A percentile compares a stretch with the other conserved stretches of the same genome.
Evolutionary conservation across 2,329 filamentous ascomycete genomes (phyloP).

Genomic region (Aspergillus sp.): DNA sequence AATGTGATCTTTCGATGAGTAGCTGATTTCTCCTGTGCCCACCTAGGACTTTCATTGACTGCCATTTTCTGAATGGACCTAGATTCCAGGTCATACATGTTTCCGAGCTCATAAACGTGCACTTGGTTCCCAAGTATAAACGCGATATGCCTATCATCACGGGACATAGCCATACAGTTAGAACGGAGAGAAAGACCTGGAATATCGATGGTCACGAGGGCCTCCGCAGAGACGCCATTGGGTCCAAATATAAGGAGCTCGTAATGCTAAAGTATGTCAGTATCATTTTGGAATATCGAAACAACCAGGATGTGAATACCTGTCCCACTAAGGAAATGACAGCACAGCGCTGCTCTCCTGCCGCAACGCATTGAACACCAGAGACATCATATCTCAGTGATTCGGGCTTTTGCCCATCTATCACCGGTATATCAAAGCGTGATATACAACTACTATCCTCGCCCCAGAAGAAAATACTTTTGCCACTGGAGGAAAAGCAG

Average conservation of each 20-base stretch:
- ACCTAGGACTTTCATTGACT: conserved; percentile 5
- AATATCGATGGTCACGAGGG: conserved; percentile 22
- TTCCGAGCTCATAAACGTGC: conserved; percentile 14
- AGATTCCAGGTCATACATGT: conserved; percentile 12
- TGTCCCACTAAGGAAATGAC: conserved; percentile 20
- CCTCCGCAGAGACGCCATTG: conserved; percentile 14
- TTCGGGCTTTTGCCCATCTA: conserved; percentile 19
- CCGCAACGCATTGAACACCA: conserved; percentile 25
- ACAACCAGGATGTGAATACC: conserved; percentile 6
- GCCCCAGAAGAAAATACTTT: conserved; percentile 16
- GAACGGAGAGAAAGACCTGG: conserved; percentile 10
- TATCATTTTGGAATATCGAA: background rate
- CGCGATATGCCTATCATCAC: conserved; percentile 16
- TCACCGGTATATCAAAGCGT: conserved; percentile 23
- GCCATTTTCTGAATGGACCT: conserved; percentile 9
- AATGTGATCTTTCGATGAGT: conserved; percentile 28
- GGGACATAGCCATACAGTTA: conserved; percentile 16
- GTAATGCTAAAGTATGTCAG: conserved; percentile 16
- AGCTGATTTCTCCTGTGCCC: conserved; percentile 9
- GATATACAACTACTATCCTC: conserved; percentile 15
- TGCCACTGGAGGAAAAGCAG: conserved; percentile 22
- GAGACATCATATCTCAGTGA: conserved; percentile 27
- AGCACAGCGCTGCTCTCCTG: conserved; percentile 27
- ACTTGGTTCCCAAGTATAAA: conserved; percentile 16
- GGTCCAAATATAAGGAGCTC: conserved; percentile 23